Evolutionary conservation across 2,329 filamentous ascomycete species (phyloP), one percentile per base, ranked within the genome.

Genomic region (Beauveria caledonica): DNA sequence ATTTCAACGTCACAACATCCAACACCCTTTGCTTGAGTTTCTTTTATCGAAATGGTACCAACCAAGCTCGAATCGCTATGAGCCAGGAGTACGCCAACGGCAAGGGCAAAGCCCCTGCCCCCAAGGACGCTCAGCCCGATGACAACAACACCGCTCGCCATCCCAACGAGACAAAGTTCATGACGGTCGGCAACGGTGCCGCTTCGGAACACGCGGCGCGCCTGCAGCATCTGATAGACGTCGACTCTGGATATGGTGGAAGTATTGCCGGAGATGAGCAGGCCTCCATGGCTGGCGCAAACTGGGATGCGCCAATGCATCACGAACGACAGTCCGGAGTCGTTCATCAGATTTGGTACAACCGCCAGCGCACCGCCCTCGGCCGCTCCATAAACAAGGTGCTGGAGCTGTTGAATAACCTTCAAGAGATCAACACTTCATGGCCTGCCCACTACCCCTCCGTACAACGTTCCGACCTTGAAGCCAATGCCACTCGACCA

Each of bases 361-460:
- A 97, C 73, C 86, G 91, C 68, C 96, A 97, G 72, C 86, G 92
- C 62, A 89, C 87, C 6, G 86, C 89, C 36, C 84, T 99, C n/a
- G 90, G 86, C 48, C 88, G 92, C 62, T 89, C 92, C 15, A 97
- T 99, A 70, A 89, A 87, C 69, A 85, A 86, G 66, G 93, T 92
- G 9, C 85, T 97, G 61, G 91, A 97, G 62, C 85, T 91, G 2
- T 77, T 99, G 65, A 87, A 88, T 72, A 85, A 85, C 62, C 81
- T 99, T 61, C 92, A 96, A 73, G 83, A 92, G 64, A 94, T 90
- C 82, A 99, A 99, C 69, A 78, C 87, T 15, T 84, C 86, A 69
- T 97, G 94, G 94, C 94, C 94, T 1, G 93, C 92, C 36, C 90
- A 95, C 71, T 99, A 99, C 72, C 94, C 94, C 58, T 90, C 92